Evolutionary conservation across 2,329 filamentous ascomycete species (phyloP), one percentile per base, ranked within the genome.

Genomic region (Ophiostoma montium): DNA sequence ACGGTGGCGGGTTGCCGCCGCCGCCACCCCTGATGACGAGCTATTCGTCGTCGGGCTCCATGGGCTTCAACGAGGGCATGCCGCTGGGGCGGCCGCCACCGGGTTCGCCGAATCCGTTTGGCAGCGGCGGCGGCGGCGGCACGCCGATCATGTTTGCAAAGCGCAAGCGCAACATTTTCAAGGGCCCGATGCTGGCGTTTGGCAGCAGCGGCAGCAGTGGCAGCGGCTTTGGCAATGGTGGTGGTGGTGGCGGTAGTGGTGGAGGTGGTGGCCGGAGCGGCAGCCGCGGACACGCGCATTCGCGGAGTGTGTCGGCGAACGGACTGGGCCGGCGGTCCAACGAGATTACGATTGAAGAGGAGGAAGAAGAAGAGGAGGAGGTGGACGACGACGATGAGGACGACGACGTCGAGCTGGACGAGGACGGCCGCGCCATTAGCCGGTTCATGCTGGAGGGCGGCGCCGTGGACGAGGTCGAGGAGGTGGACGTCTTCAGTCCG

Each of bases 161-260:
- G 61, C 69, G 86, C 51, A 94, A 90, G 66, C 76, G 84, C 51
- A 86, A 79, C 50, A 63, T 89, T 2, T 92, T 94, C 69, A 90
- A 90, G 61, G 86, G 86, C 0, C 86, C 86, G 0, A 80, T 79
- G 64, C 66, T 83, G 30, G 74, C 75, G 55, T 68, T 80, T 43
- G 70, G 69, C 48, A 66, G 59, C 23, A 27, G 23, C 23, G 8
- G 23, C 23, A 27, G 23, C 23, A 27, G 23, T 8, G 23, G 23
- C 23, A 8, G 23, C n/a, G 38, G 23, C 23, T 27, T 27, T 27
- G 23, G 23, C 23, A 27, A 8, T 8, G 23, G 23, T 27, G 23
- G 23, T 27, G 23, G 23, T 8, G 23, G 23, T 27, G 23, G 23
- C 23, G 23, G 23, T 8, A 8, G 23, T 27, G 23, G 23, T 27